Evolutionary conservation across 2,329 filamentous ascomycete species (phyloP).

Genomic region (Diplodia scrobiculata): DNA sequence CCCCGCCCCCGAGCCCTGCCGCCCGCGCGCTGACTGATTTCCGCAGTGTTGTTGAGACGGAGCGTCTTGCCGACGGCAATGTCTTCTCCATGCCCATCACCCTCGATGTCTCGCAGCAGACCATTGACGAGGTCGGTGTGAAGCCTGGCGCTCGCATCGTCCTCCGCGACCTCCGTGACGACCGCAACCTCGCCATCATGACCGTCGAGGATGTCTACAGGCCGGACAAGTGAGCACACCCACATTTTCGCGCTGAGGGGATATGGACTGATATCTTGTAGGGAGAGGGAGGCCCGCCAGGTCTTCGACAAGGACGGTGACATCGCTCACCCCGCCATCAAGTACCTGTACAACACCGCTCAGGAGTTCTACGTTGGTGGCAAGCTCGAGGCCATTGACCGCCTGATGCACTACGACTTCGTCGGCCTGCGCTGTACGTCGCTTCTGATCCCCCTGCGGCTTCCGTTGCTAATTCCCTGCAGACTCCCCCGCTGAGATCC

Average conservation of each 20-base stretch:
- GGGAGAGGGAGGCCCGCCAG: conserved; percentile 83
- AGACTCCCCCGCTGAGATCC: conserved; percentile 87
- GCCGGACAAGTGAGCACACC: conserved; percentile 78
- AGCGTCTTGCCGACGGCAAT: conserved; percentile 82
- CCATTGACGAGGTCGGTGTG: conserved; percentile 72
- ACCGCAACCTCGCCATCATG: conserved; percentile 92
- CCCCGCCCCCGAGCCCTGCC: conserved; percentile 9
- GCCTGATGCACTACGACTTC: conserved; percentile 98
- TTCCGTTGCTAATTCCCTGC: conserved; percentile 47
- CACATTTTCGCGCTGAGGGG: conserved; percentile 28
- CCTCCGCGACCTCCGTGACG: conserved; percentile 92
- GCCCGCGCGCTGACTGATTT: conserved; percentile 37
- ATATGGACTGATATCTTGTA: conserved; percentile 45
- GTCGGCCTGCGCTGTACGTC: conserved; percentile 74
- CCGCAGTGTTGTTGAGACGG: conserved; percentile 78
- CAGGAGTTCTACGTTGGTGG: conserved; percentile 92
- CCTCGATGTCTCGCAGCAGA: conserved; percentile 76
- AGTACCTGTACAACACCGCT: conserved; percentile 79
- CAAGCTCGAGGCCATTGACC: conserved; percentile 93
- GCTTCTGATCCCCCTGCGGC: conserved; percentile 50
- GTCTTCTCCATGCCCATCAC: conserved; percentile 98
- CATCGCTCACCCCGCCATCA: conserved; percentile 86
- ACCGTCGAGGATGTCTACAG: conserved; percentile 94
- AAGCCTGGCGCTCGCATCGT: conserved; percentile 81
- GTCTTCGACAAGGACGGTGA: conserved; percentile 81